phyloP scores from a whole-genome alignment of 441 rosid genomes.

The Theobroma grandiflorum region DNA sequence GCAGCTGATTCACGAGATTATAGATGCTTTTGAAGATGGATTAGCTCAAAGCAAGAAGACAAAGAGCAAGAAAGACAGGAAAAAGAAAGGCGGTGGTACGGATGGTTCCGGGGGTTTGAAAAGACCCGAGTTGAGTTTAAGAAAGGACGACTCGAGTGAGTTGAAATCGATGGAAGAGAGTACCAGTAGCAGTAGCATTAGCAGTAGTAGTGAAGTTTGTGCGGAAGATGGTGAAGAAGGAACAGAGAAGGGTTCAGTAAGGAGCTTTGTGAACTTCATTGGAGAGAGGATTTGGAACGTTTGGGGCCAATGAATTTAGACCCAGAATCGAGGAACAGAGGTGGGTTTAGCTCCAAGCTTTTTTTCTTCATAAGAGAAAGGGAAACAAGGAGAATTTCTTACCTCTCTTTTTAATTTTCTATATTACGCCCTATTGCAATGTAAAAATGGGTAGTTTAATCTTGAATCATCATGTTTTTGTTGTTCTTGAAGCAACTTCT shows the following conservation, averaged over 20 bases:
- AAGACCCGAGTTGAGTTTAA: conserved; percentile 34
- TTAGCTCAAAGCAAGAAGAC: conserved; percentile 39
- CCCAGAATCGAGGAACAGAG: conserved; percentile 16
- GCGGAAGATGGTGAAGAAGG: conserved; percentile 38
- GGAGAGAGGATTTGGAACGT: conserved; percentile 79
- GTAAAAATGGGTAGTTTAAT: conserved; percentile 40
- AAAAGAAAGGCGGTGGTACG: conserved; percentile 31
- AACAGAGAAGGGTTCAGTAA: conserved; percentile 51
- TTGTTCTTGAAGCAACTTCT: conserved; percentile 18
- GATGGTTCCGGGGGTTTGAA: conserved; percentile 27
- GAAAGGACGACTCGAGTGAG: conserved; percentile 34
- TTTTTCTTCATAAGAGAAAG: conserved; percentile 16
- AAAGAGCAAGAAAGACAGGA: conserved; percentile 45
- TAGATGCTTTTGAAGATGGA: conserved; percentile 68
- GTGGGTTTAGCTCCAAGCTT: conserved; percentile 21
- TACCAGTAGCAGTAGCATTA: conserved; percentile 15
- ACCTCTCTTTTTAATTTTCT: conserved; percentile 7
- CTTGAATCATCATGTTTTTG: conserved; percentile 21
- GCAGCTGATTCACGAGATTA: conserved; percentile 71
- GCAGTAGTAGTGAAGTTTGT: conserved; percentile 15
- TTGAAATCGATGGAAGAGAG: conserved; percentile 25
- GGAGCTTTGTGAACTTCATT: conserved; percentile 61
- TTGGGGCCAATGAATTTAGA: conserved; percentile 50
- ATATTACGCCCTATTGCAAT: conserved; percentile 31
- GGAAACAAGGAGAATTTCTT: neutral